Conservation (phyloP, 1,284 basidiomycete genomes). For the Melampsora americana region DNA sequence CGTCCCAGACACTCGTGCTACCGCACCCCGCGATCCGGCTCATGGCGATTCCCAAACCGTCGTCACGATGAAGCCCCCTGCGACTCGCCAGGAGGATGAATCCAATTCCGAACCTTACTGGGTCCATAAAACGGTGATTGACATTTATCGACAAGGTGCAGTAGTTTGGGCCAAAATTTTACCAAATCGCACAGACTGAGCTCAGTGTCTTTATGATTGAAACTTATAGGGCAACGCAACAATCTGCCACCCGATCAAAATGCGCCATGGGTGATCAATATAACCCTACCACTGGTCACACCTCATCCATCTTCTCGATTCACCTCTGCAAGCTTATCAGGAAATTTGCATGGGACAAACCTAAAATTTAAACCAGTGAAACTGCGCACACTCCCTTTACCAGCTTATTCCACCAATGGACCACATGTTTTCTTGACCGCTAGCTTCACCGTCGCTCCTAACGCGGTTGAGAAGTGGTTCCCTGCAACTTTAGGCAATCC, state of each 20-base stretch:
- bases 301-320: background rate
- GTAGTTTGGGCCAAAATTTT: no score
- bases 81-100: background rate
- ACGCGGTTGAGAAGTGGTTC: conserved; percentile 49
- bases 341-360: conserved; percentile 36
- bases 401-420: conserved; percentile 44
- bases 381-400: background rate
- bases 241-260: conserved; percentile 48
- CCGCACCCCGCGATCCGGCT: background rate
- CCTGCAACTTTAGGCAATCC: conserved; percentile 47
- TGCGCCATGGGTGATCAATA: conserved; percentile 50
- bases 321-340: conserved; percentile 39
- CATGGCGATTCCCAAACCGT: background rate
- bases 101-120: background rate
- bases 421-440: conserved; percentile 45
- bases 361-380: background rate
- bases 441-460: conserved; percentile 40
- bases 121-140: conserved; percentile 31
- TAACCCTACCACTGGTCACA: conserved; percentile 47
- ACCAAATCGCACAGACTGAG: no score
- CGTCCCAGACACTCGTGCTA: background rate
- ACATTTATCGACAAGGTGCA: conserved; percentile 37
- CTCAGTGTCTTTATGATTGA: no score
- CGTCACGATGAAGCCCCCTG: background rate
- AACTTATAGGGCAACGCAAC: conserved; percentile 47